Conservation (phyloP, 2,329 filamentous ascomycete genomes). For the Nigrospora sphaerica region DNA sequence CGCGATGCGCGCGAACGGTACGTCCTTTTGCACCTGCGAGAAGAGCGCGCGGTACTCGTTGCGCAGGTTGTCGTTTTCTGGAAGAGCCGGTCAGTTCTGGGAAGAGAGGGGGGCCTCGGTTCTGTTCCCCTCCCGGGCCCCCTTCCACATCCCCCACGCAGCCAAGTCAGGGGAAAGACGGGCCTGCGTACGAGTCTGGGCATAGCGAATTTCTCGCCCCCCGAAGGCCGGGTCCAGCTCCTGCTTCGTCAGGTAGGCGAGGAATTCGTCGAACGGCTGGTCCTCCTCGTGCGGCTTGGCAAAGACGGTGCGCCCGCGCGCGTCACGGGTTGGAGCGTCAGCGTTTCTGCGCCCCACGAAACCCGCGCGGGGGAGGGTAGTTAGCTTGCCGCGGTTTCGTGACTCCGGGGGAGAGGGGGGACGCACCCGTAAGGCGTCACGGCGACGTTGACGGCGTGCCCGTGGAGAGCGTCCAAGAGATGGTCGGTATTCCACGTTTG, state of each 20-base stretch:
- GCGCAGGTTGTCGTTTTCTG: constrained; percentile 75
- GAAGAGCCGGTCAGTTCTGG: background rate
- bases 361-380: background rate
- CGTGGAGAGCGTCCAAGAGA: constrained; percentile 46
- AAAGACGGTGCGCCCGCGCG: constrained; percentile 39
- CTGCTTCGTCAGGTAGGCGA: constrained; percentile 54
- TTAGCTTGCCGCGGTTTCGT: background rate
- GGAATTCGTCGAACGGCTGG: constrained; percentile 54
- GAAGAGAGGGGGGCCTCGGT: background rate
- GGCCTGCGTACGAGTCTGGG: constrained; percentile 58
- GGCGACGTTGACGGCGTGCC: constrained; percentile 62
- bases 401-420: background rate
- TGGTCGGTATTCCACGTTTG: constrained; percentile 56
- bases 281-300: constrained; percentile 66
- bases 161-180: too few species aligned
- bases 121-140: too few species aligned
- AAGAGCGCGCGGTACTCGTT: constrained; percentile 63
- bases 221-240: constrained; percentile 33
- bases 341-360: constrained; percentile 24
- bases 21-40: constrained; percentile 52
- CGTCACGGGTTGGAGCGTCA: constrained; percentile 42
- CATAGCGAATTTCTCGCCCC: constrained; percentile 54
- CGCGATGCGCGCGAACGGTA: constrained; percentile 68
- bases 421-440: constrained; percentile 65
- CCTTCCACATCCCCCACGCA: too few species aligned